Conservation (phyloP, 2,329 filamentous ascomycete genomes). For the Amauroascus niger region DNA sequence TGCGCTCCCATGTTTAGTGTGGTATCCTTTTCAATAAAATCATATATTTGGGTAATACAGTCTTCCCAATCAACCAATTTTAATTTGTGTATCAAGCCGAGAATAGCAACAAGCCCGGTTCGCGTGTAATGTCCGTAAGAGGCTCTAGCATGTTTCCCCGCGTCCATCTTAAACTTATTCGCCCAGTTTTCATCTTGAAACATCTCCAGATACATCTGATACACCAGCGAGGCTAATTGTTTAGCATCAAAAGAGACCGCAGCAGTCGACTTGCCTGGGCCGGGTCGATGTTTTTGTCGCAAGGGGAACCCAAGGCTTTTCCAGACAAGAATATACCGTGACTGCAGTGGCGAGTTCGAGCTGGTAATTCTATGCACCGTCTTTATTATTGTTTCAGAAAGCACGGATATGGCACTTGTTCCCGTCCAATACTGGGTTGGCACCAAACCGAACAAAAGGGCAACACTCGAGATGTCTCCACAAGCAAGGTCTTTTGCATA, state of each 20-base stretch:
- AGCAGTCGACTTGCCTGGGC: neutral
- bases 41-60: slow-evolving; percentile 12
- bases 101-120: slow-evolving; percentile 21
- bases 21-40: slow-evolving; percentile 16
- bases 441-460: slow-evolving; percentile 44
- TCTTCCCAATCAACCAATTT: slow-evolving; percentile 17
- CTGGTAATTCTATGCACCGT: neutral
- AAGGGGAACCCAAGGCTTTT: neutral
- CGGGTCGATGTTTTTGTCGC: neutral
- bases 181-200: slow-evolving; percentile 35
- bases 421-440: slow-evolving; percentile 46
- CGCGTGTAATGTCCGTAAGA: slow-evolving; percentile 21
- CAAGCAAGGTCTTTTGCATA: slow-evolving; percentile 39
- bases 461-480: slow-evolving; percentile 41
- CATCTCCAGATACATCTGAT: slow-evolving; percentile 39
- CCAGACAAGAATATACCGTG: slow-evolving; percentile 8
- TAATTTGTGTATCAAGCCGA: slow-evolving; percentile 20
- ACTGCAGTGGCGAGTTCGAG: slow-evolving; percentile 2
- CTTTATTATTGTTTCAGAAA: slow-evolving; percentile 16
- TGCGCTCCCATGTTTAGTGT: slow-evolving; percentile 18
- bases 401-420: slow-evolving; percentile 20
- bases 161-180: slow-evolving; percentile 9
- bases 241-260: slow-evolving; percentile 27
- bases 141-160: slow-evolving; percentile 1
- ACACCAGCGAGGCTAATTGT: slow-evolving; percentile 34